Conservation (phyloP, 2,329 filamentous ascomycete genomes). For the Cladophialophora exuberans region DNA sequence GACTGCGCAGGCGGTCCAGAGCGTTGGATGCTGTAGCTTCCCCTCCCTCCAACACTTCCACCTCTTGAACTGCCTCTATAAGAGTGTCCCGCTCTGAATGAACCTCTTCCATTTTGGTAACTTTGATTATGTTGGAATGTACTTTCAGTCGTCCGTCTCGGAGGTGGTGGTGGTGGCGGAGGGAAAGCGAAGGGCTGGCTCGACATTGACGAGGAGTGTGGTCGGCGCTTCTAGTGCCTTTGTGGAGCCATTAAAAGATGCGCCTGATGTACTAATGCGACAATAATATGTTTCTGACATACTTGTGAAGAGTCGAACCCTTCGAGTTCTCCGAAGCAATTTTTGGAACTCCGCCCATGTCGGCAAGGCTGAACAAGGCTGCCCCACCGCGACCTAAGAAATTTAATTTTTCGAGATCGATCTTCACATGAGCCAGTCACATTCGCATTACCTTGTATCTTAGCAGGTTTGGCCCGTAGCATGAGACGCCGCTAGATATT, state of each 20-base stretch:
- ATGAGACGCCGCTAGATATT: background rate
- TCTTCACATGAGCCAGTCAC: no score
- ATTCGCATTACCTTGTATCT: no score
- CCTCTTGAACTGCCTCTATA: constrained; percentile 19
- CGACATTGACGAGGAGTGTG: constrained; percentile 20
- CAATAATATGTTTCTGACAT: no score
- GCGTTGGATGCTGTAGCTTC: constrained; percentile 6
- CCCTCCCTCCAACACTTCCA: constrained; percentile 19
- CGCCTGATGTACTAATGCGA: no score
- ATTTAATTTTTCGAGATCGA: no score
- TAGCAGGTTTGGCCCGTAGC: background rate
- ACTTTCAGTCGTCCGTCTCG: constrained; percentile 25
- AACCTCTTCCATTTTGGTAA: constrained; percentile 21
- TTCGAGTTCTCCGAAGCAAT: no score
- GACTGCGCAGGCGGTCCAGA: background rate
- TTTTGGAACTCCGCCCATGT: background rate
- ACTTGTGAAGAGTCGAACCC: no score
- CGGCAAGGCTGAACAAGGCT: constrained; percentile 8
- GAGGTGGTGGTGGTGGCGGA: constrained; percentile 49
- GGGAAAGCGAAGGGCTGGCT: constrained; percentile 50
- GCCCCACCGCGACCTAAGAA: background rate
- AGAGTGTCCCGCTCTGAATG: constrained; percentile 16
- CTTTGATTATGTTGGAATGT: constrained; percentile 6
- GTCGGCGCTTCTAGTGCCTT: background rate
- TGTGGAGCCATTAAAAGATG: background rate